Base-by-base conservation (phyloP, 2,329 filamentous ascomycete species). In the Colletotrichum spaethianum region DNA sequence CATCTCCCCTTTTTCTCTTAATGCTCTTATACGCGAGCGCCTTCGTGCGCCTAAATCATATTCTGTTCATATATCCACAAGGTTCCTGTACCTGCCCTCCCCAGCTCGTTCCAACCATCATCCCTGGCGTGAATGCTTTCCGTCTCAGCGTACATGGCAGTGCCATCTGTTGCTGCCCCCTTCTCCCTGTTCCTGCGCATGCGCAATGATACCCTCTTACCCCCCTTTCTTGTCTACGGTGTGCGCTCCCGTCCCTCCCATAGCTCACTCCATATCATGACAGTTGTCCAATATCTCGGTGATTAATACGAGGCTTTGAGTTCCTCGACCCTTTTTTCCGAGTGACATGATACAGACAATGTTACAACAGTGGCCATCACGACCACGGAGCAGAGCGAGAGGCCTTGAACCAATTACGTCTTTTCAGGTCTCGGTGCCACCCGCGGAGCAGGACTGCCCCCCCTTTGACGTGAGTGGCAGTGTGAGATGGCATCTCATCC, bases 121-220 rank as follows among this genome's bases (percentile, higher is more conserved):
- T 26, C 14, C 33, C 18, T 62, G 36, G 42, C 42, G 57, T 63
- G 56, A 71, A 23, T 52, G 23, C 8, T 26, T 40, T 66, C 31
- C 31, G 40, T 40, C 23, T 33, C 53, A 23, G 52, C 68, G 50
- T 38, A 36, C 48, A 46, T 52, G 36, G 55, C 16, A 38, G 40
- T 38, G 38, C 26, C 50, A 28, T 48, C 38, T 23, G 44, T 52
- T 59, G 33, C n/a, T 36, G 16, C 48, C 38, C 31, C 46, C 52
- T 46, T 20, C 31, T 46, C 26, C 31, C 46, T n/a, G 16, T 57
- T 48, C 36, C 36, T 38, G 63, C 64, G 53, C 48, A 53, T 40
- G 55, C 38, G 62, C 55, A 73, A 74, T 74, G 74, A 75, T 75
- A 74, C 72, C 74, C 70, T 40, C n/a, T n/a, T n/a, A n/a, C n/a